Evolutionary conservation across 2,329 filamentous ascomycete species (phyloP).

Genomic region (Verruconis gallopava): DNA sequence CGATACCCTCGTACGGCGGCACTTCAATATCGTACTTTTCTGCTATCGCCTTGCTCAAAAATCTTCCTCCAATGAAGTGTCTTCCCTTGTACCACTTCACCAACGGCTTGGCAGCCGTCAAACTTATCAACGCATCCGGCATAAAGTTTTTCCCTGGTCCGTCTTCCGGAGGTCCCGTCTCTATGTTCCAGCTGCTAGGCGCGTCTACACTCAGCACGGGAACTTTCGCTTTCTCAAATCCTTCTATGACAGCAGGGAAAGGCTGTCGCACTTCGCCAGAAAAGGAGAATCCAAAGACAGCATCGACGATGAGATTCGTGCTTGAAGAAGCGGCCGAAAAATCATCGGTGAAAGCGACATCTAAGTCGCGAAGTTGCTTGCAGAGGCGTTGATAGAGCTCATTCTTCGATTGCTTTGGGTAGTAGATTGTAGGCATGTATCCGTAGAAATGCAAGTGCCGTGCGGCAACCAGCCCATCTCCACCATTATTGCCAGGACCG

Average conservation of each 20-base stretch:
- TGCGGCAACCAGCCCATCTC: conserved; percentile 88
- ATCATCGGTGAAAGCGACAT: conserved; percentile 72
- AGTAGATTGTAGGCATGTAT: conserved; percentile 79
- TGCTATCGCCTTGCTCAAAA: conserved; percentile 64
- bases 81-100: conserved; percentile 72
- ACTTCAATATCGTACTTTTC: conserved; percentile 78
- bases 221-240: conserved; percentile 57
- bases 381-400: conserved; percentile 65
- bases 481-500: conserved; percentile 63
- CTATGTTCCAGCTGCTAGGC: conserved; percentile 90
- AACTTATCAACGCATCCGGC: conserved; percentile 67
- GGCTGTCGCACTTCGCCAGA: conserved; percentile 84
- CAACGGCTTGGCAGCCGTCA: conserved; percentile 88
- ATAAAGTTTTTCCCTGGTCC: conserved; percentile 71
- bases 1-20: conserved; percentile 70
- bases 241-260: conserved; percentile 68
- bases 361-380: conserved; percentile 72
- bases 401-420: conserved; percentile 82
- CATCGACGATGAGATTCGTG: conserved; percentile 75
- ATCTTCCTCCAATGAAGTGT: conserved; percentile 86
- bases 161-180: conserved; percentile 63
- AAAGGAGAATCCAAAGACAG: conserved; percentile 94
- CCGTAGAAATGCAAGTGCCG: conserved; percentile 86
- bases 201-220: conserved; percentile 85
- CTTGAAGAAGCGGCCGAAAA: conserved; percentile 54